Evolutionary conservation across 2,329 filamentous ascomycete species (phyloP), one percentile per base, ranked within the genome.

Genomic region (Trichoderma hamatum): DNA sequence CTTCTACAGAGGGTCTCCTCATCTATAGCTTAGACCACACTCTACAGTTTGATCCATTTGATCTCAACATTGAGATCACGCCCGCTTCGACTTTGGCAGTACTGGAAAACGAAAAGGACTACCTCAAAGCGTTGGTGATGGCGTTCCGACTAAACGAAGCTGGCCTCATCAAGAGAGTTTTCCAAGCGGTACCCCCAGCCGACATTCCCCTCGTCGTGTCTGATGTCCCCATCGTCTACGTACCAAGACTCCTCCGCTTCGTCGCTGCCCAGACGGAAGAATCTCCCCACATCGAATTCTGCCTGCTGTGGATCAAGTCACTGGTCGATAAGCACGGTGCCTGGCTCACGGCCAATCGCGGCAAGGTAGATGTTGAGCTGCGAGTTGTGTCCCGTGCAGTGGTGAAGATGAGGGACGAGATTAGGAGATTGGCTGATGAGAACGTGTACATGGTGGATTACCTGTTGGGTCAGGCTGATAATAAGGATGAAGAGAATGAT

Each of bases 111-210:
- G 89, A 94, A 68, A 87, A 87, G 71, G 92, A 97, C 76, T 97
- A 92, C 79, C 87, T 98, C 72, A 97, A 96, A 81, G 95, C 96
- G 1, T 84, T 99, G 6, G 90, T 97, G 72, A 99, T 99, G 96
- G 92, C 94, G 1, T 99, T 99, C 85, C 91, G 96, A 6, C 89
- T 99, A 69, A 97, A 97, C 81, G 93, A 97, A 78, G 86, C 89
- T 5, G 88, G 89, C 26, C 85, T 99, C 58, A 89, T 97, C 71
- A 91, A 92, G 74, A 89, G 89, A 66, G 92, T 97, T 21, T 98
- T 97, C 81, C 91, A 96, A 80, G 87, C 88, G 2, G 90, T 95
- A 28, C 94, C 96, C 1, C 84, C 90, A 52, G 80, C 84, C 2
- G 91, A 95, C 72, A 92, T 98, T 58, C 77, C 87, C 0, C 87